phyloP scores from a whole-genome alignment of 129 eudicot species.

The Chrysanthemum seticuspe region DNA sequence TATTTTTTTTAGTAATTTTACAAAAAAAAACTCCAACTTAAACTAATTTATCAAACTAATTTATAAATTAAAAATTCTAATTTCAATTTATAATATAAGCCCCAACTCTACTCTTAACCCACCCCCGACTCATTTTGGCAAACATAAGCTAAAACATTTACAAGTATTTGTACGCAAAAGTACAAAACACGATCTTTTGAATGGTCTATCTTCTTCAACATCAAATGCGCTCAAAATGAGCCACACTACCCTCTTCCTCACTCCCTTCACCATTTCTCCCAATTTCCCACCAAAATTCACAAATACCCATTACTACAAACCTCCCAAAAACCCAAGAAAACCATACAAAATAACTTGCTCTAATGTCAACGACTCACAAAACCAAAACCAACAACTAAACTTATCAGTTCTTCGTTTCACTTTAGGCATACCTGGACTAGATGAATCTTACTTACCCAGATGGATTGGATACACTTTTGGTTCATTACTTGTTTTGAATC shows the following conservation, averaged over 20 bases:
- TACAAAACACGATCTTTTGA: no score
- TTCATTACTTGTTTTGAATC: constrained; percentile 59
- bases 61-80: no score
- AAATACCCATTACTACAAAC: constrained; percentile 15
- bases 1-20: no score
- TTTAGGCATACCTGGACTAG: constrained; percentile 80
- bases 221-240: constrained; percentile 17
- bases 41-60: no score
- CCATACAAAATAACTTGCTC: constrained; percentile 41
- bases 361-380: constrained; percentile 12
- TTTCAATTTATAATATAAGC: no score
- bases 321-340: constrained; percentile 4
- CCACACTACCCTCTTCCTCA: constrained; percentile 11
- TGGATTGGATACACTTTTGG: constrained; percentile 87
- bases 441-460: constrained; percentile 93
- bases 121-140: no score
- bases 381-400: constrained; percentile 70
- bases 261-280: constrained; percentile 18
- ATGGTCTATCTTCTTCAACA: no score
- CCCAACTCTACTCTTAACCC: no score
- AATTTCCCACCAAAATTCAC: constrained; percentile 3
- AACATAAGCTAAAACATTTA: no score
- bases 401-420: constrained; percentile 97
- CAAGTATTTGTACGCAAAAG: no score
- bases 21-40: no score